Percentiles rank a stretch among this genome's conserved stretches.
Evolutionary conservation across 2,329 filamentous ascomycete genomes (phyloP).

Genomic region (Teratosphaeria nubilosa): DNA sequence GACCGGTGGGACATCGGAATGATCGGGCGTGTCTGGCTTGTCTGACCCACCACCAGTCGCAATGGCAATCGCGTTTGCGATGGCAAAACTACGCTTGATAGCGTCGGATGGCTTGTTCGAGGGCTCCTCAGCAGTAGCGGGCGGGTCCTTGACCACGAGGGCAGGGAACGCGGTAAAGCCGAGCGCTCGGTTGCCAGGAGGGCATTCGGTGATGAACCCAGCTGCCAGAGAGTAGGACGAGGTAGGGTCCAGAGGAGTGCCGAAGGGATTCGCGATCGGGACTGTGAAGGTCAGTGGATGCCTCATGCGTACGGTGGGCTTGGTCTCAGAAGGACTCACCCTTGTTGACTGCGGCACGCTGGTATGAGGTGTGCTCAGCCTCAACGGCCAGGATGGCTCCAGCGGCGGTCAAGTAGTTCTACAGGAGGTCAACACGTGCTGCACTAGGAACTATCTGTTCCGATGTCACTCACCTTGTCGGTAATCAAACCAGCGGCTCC

Average conservation of each 20-base stretch:
- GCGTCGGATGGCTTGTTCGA: not conserved
- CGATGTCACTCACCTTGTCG: constrained; percentile 28
- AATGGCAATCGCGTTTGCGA: no score
- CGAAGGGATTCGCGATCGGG: constrained; percentile 37
- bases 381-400: constrained; percentile 55
- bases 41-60: not conserved
- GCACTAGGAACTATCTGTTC: not conserved
- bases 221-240: constrained; percentile 56
- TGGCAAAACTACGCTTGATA: not conserved
- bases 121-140: constrained; percentile 5
- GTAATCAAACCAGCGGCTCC: constrained; percentile 50
- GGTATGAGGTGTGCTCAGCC: constrained; percentile 52
- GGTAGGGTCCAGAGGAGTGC: constrained; percentile 46
- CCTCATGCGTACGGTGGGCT: constrained; percentile 26
- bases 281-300: not conserved
- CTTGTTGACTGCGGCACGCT: constrained; percentile 39
- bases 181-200: constrained; percentile 42
- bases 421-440: not conserved
- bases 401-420: constrained; percentile 48
- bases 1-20: not conserved
- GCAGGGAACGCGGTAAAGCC: constrained; percentile 42
- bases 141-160: constrained; percentile 6
- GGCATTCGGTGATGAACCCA: constrained; percentile 50
- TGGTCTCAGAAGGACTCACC: constrained; percentile 30
- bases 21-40: no score